phyloP scores from a whole-genome alignment of 768 basidiomycete genomes.

The Dacryopinax primogenitus region DNA sequence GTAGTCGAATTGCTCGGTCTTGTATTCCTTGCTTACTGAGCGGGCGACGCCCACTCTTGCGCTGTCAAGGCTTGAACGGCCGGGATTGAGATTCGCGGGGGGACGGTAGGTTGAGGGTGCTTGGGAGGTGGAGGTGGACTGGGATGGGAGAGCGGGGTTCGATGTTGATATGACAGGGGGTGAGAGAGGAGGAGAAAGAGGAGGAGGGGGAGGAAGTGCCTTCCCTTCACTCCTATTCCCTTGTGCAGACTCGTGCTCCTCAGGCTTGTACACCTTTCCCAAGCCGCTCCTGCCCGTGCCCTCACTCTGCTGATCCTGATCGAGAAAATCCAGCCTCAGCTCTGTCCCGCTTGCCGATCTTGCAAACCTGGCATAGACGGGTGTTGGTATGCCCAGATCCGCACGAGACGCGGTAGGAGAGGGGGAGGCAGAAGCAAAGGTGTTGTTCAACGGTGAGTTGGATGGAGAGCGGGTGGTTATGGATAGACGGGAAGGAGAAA shows the following conservation, averaged over 20 bases:
- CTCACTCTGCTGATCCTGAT: too few species aligned
- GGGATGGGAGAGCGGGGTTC: too few species aligned
- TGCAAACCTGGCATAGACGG: neutral
- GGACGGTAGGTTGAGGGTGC: neutral
- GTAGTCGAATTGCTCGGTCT: neutral
- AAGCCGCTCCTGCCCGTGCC: too few species aligned
- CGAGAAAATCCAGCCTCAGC: neutral
- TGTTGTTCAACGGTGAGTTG: too few species aligned
- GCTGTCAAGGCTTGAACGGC: neutral
- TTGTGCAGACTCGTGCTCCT: too few species aligned
- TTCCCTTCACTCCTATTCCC: too few species aligned
- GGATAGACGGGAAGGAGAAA: neutral
- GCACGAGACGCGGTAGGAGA: too few species aligned
- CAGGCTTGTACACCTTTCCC: too few species aligned
- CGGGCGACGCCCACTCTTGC: too few species aligned
- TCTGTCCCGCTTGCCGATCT: neutral
- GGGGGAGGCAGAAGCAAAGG: too few species aligned
- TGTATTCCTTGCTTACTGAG: neutral
- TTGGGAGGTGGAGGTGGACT: slow-evolving; percentile 1
- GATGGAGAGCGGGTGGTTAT: too few species aligned
- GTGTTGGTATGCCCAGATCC: too few species aligned
- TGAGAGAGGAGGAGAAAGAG: neutral
- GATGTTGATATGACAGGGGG: neutral
- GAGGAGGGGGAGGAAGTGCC: neutral
- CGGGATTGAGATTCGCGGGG: neutral